These are phyloP conservation scores for Penicillium sp. DNA, from an alignment of 2,329 filamentous ascomycete genomes.

Conservation along the genomic window DNA sequence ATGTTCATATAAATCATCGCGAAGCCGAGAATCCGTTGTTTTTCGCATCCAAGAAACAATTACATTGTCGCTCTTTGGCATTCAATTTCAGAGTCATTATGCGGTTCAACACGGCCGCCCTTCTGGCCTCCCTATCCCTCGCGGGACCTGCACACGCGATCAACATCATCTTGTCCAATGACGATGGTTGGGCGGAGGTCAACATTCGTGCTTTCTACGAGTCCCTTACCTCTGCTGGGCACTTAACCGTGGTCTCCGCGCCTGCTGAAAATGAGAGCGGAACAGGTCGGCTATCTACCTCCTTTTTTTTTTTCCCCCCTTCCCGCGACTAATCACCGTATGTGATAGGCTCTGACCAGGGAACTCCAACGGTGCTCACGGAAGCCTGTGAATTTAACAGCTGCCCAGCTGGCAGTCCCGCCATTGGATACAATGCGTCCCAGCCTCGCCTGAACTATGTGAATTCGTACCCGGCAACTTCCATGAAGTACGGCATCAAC, in stretches of 20 bases:
- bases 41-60: too few relatives aligned
- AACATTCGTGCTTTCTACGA: constrained; percentile 64
- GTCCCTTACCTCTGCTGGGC: constrained; percentile 55
- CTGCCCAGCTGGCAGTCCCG: constrained; percentile 58
- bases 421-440: constrained; percentile 58
- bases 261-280: constrained; percentile 69
- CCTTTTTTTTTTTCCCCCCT: background rate
- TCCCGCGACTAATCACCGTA: constrained; percentile 1
- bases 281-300: constrained; percentile 37
- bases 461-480: constrained; percentile 67
- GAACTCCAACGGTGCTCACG: constrained; percentile 49
- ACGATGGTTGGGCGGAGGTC: constrained; percentile 72
- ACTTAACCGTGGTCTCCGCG: constrained; percentile 64
- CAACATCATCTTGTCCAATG: constrained; percentile 66
- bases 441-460: constrained; percentile 67
- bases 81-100: constrained; percentile 7
- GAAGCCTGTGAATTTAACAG: constrained; percentile 61
- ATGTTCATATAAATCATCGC: background rate
- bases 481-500: constrained; percentile 63
- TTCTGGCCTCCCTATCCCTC: constrained; percentile 16
- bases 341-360: constrained; percentile 54
- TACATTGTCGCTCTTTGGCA: background rate
- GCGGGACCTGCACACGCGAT: constrained; percentile 31
- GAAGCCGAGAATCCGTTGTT: background rate
- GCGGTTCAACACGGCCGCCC: constrained; percentile 14